Evolutionary conservation across 2,329 filamentous ascomycete genomes (phyloP).

Genomic region (Epichloe festucae): DNA sequence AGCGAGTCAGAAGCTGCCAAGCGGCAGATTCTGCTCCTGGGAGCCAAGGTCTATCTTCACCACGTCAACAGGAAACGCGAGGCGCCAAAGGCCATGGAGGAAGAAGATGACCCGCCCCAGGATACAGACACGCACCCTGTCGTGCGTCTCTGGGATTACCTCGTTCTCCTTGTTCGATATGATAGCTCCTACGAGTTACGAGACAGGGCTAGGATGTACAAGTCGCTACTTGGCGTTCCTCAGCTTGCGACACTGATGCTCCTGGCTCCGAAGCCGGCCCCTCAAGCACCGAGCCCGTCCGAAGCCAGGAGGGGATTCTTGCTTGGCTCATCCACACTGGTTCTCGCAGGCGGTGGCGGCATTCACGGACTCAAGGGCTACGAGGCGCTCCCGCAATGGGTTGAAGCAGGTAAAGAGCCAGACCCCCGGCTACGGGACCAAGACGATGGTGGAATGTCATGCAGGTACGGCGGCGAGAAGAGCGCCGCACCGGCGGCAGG

Average conservation of each 20-base stretch:
- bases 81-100: slow-evolving; percentile 21
- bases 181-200: slow-evolving; percentile 91
- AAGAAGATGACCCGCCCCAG: slow-evolving; percentile 18
- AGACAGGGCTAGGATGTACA: slow-evolving; percentile 81
- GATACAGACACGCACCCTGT: slow-evolving; percentile 47
- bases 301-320: slow-evolving; percentile 66
- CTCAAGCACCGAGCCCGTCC: slow-evolving; percentile 78
- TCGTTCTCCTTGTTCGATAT: slow-evolving; percentile 74
- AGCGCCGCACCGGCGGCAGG: slow-evolving; percentile 41
- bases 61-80: slow-evolving; percentile 56
- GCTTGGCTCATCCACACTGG: slow-evolving; percentile 74
- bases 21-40: slow-evolving; percentile 80
- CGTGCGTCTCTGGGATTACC: slow-evolving; percentile 69
- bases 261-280: slow-evolving; percentile 85
- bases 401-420: slow-evolving; percentile 66
- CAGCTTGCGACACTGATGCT: slow-evolving; percentile 85
- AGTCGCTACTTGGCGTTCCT: slow-evolving; percentile 65
- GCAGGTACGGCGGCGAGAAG: slow-evolving; percentile 18
- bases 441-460: slow-evolving; percentile 20
- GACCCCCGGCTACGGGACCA: slow-evolving; percentile 60
- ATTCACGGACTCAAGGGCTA: slow-evolving; percentile 68
- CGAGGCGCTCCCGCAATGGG: slow-evolving; percentile 71
- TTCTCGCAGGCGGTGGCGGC: slow-evolving; percentile 65
- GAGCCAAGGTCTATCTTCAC: slow-evolving; percentile 93
- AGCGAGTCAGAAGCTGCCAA: slow-evolving; percentile 78